Evolutionary conservation across 2,329 filamentous ascomycete genomes (phyloP), one percentile per base, ranked within the genome.

Genomic region (Cercospora nicotianae): DNA sequence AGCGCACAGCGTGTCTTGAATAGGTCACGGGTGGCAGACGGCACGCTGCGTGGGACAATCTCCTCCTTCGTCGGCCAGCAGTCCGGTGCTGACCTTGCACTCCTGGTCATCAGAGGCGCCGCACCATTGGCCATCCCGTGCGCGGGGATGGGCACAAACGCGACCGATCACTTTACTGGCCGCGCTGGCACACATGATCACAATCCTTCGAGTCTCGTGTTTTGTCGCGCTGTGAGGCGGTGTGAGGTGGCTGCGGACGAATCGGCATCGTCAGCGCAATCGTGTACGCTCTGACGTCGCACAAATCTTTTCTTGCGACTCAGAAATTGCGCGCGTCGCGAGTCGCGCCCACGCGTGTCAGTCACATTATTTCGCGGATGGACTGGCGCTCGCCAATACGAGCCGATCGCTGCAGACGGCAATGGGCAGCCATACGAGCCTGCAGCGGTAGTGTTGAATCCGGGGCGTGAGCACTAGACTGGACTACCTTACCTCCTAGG

Each of bases 141-240:
- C 53, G 53, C 53, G 53, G 60, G 23, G 60, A 64, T 55, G 61
- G 39, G 65, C 53, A 57, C 18, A 64, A 48, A 58, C 42, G 62
- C 58, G 62, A 65, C 48, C 51, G 55, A 63, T 68, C 66, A 65
- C 30, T 31, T 65, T 65, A 31, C 55, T 30, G 57, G 63, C 28
- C 31, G 61, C 55, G 31, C 42, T 64, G 42, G 58, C 66, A 65
- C 66, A 64, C 62, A 55, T 67, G 61, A 63, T 64, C 65, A 60
- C 53, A n/a, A 26, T 64, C 55, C 60, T 63, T 60, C 58, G 60
- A 20, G 36, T 67, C 31, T 57, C 65, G 28, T 28, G 30, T 61
- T 30, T 13, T 53, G 36, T 53, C 18, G 62, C 51, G n/a, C 18
- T 18, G 28, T 60, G 60, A 67, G 61, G 66, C 66, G 66, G 66